These are phyloP conservation scores for Dioscorea alata DNA, from an alignment of 106 monocot genomes.

Conservation along the genomic window DNA sequence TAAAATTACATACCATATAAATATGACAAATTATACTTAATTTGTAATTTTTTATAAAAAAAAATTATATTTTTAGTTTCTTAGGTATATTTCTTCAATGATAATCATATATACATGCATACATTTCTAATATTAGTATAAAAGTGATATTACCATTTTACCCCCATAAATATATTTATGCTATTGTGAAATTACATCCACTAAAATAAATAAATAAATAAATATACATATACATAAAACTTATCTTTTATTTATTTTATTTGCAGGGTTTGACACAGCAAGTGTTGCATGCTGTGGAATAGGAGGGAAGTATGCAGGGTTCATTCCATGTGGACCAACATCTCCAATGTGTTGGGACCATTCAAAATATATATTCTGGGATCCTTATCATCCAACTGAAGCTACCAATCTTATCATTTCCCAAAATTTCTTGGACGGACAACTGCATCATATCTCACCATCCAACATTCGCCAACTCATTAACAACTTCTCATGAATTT, in stretches of 20 bases:
- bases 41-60: too few relatives aligned
- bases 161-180: background rate
- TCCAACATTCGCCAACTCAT: conserved; percentile 7
- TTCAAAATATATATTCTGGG: conserved; percentile 3
- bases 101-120: too few relatives aligned
- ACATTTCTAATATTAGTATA: too few relatives aligned
- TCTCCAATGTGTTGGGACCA: background rate
- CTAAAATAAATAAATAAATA: background rate
- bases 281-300: conserved; percentile 12
- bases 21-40: too few relatives aligned
- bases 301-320: background rate
- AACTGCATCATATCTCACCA: background rate
- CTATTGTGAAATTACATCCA: background rate
- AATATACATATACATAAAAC: background rate
- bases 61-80: too few relatives aligned
- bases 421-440: background rate
- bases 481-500: background rate
- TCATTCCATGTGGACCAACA: conserved; percentile 12
- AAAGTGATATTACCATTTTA: too few relatives aligned
- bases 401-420: conserved; percentile 7
- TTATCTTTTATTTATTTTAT: background rate
- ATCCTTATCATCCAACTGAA: conserved; percentile 14
- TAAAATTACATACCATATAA: too few relatives aligned
- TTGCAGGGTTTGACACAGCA: conserved; percentile 8
- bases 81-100: too few relatives aligned